Percentiles rank a stretch among this genome's conserved stretches.
Conservation (phyloP, 768 basidiomycete genomes). For the Mycena olivaceomarginata region DNA sequence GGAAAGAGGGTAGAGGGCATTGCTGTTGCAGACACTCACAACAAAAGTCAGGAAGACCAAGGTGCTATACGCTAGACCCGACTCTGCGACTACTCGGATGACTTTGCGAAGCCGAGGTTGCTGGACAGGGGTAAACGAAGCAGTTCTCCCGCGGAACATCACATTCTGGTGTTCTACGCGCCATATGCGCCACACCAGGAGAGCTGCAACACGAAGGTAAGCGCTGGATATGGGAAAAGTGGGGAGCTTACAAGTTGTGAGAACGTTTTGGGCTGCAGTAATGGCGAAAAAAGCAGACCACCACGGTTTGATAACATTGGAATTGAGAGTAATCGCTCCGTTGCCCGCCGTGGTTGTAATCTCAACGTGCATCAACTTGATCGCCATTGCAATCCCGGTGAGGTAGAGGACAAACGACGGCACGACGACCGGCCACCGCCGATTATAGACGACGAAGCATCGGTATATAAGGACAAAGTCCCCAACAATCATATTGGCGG, state of each 20-base stretch:
- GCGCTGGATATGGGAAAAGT: not conserved
- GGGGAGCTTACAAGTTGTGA: not conserved
- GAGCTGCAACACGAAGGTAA: not conserved
- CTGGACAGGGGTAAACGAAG: not conserved
- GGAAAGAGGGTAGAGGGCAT: not conserved
- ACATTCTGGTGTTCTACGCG: not conserved
- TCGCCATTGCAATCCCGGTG: not conserved
- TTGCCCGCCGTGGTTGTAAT: not conserved
- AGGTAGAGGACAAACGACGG: not conserved
- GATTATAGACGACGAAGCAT: not conserved
- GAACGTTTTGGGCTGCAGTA: not conserved
- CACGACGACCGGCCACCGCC: not conserved
- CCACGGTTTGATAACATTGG: not conserved
- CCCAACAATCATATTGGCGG: not conserved
- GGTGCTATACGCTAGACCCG: not conserved
- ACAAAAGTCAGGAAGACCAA: not conserved
- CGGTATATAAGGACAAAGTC: not conserved
- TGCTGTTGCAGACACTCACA: not conserved
- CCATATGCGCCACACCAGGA: not conserved
- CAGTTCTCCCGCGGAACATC: not conserved
- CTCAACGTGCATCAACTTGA: not conserved
- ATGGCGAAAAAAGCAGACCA: slow-evolving; percentile 1
- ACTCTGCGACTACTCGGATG: not conserved
- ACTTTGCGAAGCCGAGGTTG: not conserved
- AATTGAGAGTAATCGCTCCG: not conserved